These are phyloP conservation scores for Urochloa ruziziensis DNA, from an alignment of 176 grass and related monocot genomes.

Conservation along the genomic window DNA sequence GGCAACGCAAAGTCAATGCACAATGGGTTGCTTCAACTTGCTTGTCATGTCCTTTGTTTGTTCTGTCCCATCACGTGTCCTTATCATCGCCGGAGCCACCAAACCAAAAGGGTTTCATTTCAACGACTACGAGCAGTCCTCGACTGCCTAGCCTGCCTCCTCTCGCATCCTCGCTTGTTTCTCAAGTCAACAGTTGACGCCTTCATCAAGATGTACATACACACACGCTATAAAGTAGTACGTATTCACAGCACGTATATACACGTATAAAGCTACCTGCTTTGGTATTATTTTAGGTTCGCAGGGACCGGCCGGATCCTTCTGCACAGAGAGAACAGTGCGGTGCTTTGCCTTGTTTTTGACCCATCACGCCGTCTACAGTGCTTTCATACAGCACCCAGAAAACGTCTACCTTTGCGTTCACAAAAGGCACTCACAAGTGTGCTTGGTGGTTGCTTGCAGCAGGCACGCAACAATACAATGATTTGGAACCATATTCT, in stretches of 20 bases:
- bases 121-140: background rate
- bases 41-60: background rate
- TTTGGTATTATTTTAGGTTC: too few species aligned
- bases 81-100: background rate
- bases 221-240: background rate
- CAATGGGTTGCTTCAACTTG: too few species aligned
- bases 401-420: background rate
- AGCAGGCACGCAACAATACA: background rate
- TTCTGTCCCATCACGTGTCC: background rate
- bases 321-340: too few species aligned
- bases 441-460: background rate
- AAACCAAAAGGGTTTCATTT: background rate
- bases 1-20: too few species aligned
- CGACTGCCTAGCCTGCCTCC: too few species aligned
- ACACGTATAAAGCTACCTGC: too few species aligned
- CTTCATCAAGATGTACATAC: background rate
- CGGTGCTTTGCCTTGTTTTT: too few species aligned
- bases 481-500: background rate
- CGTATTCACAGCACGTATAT: background rate
- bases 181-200: background rate
- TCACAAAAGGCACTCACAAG: background rate
- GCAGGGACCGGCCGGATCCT: too few species aligned
- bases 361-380: background rate
- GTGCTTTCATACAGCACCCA: background rate
- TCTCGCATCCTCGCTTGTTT: too few species aligned